A percentile compares a stretch with the other conserved stretches of the same genome.
Evolutionary conservation across 2,329 filamentous ascomycete species (phyloP).

Genomic region (Lachnellula subtilissima): DNA sequence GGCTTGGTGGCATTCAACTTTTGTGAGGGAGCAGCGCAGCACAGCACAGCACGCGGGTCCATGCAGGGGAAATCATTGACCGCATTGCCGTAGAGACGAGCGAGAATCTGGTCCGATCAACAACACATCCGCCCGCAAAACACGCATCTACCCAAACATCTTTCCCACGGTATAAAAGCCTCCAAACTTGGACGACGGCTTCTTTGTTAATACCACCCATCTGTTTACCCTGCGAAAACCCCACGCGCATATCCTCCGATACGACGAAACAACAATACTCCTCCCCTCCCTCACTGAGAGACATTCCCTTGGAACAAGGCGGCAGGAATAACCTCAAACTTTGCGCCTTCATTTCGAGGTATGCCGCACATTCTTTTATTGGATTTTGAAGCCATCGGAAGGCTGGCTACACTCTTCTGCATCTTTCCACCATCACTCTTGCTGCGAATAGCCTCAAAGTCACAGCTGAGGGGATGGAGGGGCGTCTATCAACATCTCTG

Average conservation of each 20-base stretch:
- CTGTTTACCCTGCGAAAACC: constrained; percentile 2
- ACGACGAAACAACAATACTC: background rate
- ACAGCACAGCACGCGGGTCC: constrained; percentile 10
- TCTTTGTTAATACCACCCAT: constrained; percentile 1
- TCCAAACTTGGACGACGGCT: background rate
- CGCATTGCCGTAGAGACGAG: constrained; percentile 17
- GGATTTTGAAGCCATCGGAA: background rate
- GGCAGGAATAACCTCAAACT: constrained; percentile 10
- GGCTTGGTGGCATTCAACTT: background rate
- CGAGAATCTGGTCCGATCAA: constrained; percentile 9
- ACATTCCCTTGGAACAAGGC: constrained; percentile 3
- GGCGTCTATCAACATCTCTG: constrained; percentile 13
- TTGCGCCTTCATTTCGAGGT: constrained; percentile 20
- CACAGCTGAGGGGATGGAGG: constrained; percentile 14
- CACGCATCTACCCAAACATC: constrained; percentile 1
- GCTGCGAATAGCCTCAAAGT: background rate
- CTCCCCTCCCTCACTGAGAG: background rate
- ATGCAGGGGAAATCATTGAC: no score
- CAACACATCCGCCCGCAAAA: constrained; percentile 11
- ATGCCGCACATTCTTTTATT: constrained; percentile 8
- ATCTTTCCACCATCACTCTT: background rate
- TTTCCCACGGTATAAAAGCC: background rate
- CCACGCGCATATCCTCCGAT: constrained; percentile 4
- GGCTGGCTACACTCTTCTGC: background rate
- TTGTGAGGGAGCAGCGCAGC: background rate